Evolutionary conservation across 208 protist genomes (phyloP), one percentile per base, ranked within the genome.

Genomic region (Leptomonas seymouri): DNA sequence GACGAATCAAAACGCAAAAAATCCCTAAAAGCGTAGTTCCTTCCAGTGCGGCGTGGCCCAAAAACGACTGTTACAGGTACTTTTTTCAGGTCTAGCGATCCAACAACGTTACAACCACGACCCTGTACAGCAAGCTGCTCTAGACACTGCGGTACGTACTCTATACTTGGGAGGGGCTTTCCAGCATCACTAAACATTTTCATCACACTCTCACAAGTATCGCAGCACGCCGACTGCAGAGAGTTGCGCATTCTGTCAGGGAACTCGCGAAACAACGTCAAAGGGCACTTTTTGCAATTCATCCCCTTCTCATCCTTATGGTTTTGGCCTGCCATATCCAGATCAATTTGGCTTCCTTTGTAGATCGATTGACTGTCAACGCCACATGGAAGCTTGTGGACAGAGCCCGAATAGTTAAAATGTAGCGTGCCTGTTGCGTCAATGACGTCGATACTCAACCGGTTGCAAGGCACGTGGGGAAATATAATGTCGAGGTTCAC

Each of bases 401-500:
- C 12, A 23, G 68, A 80, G 6, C 74, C 76, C n/a, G 78, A 81
- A 23, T 87, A 74, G 69, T 94, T 89, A 44, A 90, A 74, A 15
- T 70, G 74, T n/a, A 51, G 62, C 28, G 71, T 77, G 15, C 82
- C 90, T 27, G 73, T 79, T 9, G 75, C 79, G 65, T 97, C 92
- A 25, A 93, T 57, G 14, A 89, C 64, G 67, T 93, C 87, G 6
- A 97, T 48, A 39, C 76, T 91, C n/a, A 95, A 65, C 20, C 78
- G 71, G 62, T 94, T 62, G 59, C 92, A 97, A 2, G 49, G 53
- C 8, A 90, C 69, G 21, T 54, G 57, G 0, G 88, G 88, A 56
- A 97, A 95, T 27, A 76, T 77, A 21, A 97, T 82, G 53, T 97
- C 87, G 21, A 97, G 75, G 56, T 97, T 80, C 14, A 97, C 75